These are phyloP conservation scores for Acrocalymma vagum DNA, from an alignment of 2,329 filamentous ascomycete species.

Conservation along the genomic window DNA sequence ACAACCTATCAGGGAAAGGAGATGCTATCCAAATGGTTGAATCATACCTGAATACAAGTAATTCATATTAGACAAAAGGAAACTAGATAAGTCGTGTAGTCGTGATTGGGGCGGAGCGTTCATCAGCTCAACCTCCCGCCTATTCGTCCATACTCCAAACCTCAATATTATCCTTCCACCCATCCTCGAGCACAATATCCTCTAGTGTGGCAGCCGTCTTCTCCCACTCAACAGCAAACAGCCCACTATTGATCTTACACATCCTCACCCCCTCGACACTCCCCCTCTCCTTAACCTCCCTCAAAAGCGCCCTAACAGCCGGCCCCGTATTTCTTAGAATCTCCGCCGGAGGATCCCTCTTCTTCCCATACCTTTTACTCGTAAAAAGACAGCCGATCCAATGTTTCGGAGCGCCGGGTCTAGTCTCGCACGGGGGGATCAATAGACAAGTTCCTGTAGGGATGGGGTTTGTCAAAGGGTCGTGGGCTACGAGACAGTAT, in stretches of 20 bases:
- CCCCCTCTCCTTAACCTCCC: slow-evolving; percentile 47
- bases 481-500: slow-evolving; percentile 53
- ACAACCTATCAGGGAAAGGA: no score
- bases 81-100: no score
- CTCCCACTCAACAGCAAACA: slow-evolving; percentile 65
- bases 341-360: slow-evolving; percentile 48
- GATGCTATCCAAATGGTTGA: no score
- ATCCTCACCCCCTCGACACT: slow-evolving; percentile 50
- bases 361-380: slow-evolving; percentile 57
- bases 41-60: no score
- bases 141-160: slow-evolving; percentile 31
- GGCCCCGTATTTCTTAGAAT: slow-evolving; percentile 60
- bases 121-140: no score
- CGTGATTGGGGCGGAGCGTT: no score
- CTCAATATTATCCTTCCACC: slow-evolving; percentile 28
- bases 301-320: slow-evolving; percentile 59
- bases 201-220: slow-evolving; percentile 55
- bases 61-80: no score
- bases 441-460: slow-evolving; percentile 60
- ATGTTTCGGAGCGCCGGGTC: slow-evolving; percentile 48
- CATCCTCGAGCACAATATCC: slow-evolving; percentile 29
- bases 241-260: slow-evolving; percentile 66
- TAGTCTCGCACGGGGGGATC: slow-evolving; percentile 58
- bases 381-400: slow-evolving; percentile 70
- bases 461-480: slow-evolving; percentile 29